Evolutionary conservation across 352 stramenopile genomes (phyloP), one percentile per base, ranked within the genome.

Genomic region (Lagenidium giganteum): DNA sequence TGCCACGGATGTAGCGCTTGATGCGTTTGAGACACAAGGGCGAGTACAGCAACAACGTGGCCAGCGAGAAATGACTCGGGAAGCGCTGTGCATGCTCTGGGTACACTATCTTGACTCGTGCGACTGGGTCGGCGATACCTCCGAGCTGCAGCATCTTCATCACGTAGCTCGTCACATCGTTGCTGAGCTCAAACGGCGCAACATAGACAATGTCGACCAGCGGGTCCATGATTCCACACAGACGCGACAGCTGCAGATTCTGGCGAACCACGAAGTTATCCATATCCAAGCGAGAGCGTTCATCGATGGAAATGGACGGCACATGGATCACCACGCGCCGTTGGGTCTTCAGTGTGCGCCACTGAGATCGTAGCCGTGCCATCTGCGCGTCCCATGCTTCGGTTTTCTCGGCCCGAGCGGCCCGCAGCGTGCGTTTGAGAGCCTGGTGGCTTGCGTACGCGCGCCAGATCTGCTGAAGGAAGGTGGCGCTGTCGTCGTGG

Each of bases 191-290:
- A 34, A 86, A 87, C 12, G 83, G 79, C 20, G 70, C 70, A 8
- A 95, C 68, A 42, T 93, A 95, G 16, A 95, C 55, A n/a, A 95
- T 48, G 23, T 93, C 70, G 17, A 95, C 75, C 34, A 80, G 65
- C 14, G 57, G 51, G 42, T 91, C 80, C 24, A 71, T 35, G 23
- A 84, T 47, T 32, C 63, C 76, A 26, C 74, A 82, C 29, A 95
- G 43, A 5, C 76, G 61, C 8, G 70, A 67, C 14, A 90, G 64
- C 41, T 90, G 78, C 13, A 91, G 58, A 40, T 90, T 95, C 47
- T 93, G 73, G 23, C 68, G 51, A 25, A 87, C 57, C 0, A 57
- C 54, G 11, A 90, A 79, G 25, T 85, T 79, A 25, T 78, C 67
- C 34, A 66, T 54, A 9, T 59, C 45, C 3, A 93, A 37, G 21